Percentiles rank a stretch among this genome's conserved stretches.
Evolutionary conservation across 2,329 filamentous ascomycete genomes (phyloP).

Genomic region (Ophiocordyceps camponoti-floridani): DNA sequence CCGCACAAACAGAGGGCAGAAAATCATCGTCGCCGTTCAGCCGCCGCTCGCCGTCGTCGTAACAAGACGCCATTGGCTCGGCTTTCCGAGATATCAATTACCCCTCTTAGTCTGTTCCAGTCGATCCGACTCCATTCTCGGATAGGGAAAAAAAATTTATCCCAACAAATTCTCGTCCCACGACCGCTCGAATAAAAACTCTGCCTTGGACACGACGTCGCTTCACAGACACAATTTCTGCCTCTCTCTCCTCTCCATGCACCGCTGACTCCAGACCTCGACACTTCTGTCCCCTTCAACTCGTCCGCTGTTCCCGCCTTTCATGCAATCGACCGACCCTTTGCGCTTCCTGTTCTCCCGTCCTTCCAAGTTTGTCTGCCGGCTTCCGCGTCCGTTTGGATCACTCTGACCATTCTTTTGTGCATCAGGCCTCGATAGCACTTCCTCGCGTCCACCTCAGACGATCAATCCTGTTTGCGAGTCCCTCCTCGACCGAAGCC

Average conservation of each 20-base stretch:
- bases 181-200: too few relatives aligned
- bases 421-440: conserved; percentile 41
- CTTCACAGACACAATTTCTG: too few relatives aligned
- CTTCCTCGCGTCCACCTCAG: conserved; percentile 11
- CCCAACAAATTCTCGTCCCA: too few relatives aligned
- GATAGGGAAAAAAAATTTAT: neutral
- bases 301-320: conserved; percentile 20
- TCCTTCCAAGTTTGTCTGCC: conserved; percentile 61
- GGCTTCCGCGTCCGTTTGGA: neutral
- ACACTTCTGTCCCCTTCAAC: too few relatives aligned
- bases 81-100: neutral
- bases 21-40: neutral
- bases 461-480: neutral
- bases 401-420: neutral
- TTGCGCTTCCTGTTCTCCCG: conserved; percentile 77
- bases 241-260: neutral
- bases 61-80: neutral
- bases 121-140: too few relatives aligned
- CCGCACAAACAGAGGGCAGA: too few relatives aligned
- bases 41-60: neutral
- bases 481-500: conserved; percentile 40
- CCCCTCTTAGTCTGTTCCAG: neutral
- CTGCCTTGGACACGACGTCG: too few relatives aligned
- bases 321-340: conserved; percentile 84
- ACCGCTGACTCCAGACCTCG: neutral